These are phyloP conservation scores for Coniochaeta sp. DNA, from an alignment of 2,329 filamentous ascomycete genomes.

Conservation along the genomic window DNA sequence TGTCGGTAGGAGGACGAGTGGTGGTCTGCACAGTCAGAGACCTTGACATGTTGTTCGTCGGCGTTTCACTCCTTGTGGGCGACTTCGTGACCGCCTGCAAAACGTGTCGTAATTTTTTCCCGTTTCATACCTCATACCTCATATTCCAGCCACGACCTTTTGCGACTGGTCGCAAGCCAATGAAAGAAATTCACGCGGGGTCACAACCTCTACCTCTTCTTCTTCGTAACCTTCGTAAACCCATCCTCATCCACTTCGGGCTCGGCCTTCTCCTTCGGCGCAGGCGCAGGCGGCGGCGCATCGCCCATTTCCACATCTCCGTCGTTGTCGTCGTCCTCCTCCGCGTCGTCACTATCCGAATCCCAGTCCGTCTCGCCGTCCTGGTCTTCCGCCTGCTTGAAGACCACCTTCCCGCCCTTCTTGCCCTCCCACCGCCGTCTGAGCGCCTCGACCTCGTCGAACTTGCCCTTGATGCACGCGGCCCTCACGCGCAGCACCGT, in stretches of 20 bases:
- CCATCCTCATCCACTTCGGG: conserved; percentile 76
- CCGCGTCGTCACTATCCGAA: conserved; percentile 46
- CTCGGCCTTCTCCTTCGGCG: conserved; percentile 51
- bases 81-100: neutral
- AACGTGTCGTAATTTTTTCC: neutral
- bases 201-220: conserved; percentile 47
- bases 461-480: conserved; percentile 58
- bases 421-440: conserved; percentile 54
- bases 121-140: neutral
- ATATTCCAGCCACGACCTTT: neutral
- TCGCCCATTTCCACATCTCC: conserved; percentile 63
- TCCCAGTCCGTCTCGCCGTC: conserved; percentile 56
- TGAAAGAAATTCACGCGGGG: neutral
- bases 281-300: conserved; percentile 34
- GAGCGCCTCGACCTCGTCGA: conserved; percentile 57
- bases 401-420: conserved; percentile 51
- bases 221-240: conserved; percentile 67
- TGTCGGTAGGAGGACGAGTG: neutral
- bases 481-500: conserved; percentile 62
- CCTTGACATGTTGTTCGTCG: neutral
- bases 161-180: neutral
- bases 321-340: conserved; percentile 41
- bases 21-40: neutral
- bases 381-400: conserved; percentile 45
- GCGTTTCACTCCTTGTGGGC: neutral